Percentiles rank a stretch among this genome's conserved stretches.
These are phyloP conservation scores for Paraleonurus japonicus DNA, from an alignment of 257 asterid species.

Conservation along the genomic window DNA sequence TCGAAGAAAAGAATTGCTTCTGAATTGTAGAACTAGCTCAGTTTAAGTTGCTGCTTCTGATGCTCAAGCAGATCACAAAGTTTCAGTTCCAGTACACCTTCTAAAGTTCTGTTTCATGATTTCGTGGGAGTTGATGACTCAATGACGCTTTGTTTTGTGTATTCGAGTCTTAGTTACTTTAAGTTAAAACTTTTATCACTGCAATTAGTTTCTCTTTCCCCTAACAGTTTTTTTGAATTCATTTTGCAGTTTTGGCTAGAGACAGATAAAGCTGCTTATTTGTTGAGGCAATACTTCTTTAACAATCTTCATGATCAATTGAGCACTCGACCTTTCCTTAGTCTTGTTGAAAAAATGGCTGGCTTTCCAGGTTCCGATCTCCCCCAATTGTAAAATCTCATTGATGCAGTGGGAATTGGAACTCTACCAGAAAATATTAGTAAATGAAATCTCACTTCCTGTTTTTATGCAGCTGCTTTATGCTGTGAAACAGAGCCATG, in stretches of 20 bases:
- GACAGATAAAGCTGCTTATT: constrained; percentile 99
- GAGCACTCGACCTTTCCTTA: constrained; percentile 98
- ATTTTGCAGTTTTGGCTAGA: constrained; percentile 98
- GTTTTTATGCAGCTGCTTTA: constrained; percentile 75
- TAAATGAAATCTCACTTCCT: constrained; percentile 30
- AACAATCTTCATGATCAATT: constrained; percentile 97
- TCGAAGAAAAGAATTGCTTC: neutral
- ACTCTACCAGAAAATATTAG: neutral
- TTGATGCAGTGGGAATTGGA: constrained; percentile 17
- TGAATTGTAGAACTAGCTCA: constrained; percentile 7
- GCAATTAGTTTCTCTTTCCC: constrained; percentile 15
- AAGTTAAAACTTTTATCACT: constrained; percentile 8
- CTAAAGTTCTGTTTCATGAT: neutral
- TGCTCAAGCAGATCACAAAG: neutral
- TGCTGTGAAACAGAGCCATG: constrained; percentile 96
- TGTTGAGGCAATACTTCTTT: constrained; percentile 77
- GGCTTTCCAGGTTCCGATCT: constrained; percentile 84
- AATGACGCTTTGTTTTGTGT: neutral
- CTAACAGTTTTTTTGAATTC: constrained; percentile 20
- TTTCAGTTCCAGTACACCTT: neutral
- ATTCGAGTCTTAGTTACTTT: constrained; percentile 18
- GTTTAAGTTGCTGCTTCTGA: constrained; percentile 7
- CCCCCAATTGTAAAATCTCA: constrained; percentile 21
- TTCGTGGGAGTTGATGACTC: constrained; percentile 10
- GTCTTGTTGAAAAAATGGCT: constrained; percentile 94